Conservation (phyloP, 768 basidiomycete species). For the Termitomyces sp. region DNA sequence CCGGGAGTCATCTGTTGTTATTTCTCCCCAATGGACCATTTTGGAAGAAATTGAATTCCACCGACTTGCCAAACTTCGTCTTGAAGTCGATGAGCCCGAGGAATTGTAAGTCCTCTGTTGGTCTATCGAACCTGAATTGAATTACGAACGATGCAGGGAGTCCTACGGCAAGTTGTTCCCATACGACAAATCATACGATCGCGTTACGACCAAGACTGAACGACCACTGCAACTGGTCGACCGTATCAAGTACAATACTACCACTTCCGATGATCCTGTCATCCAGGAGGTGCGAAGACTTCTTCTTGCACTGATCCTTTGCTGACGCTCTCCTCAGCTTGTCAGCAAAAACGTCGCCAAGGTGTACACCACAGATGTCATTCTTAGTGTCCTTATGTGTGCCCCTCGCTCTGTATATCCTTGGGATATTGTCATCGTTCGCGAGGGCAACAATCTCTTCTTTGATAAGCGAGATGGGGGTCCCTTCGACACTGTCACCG, state of each 20-base stretch:
- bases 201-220: constrained; percentile 91
- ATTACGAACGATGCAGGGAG: constrained; percentile 44
- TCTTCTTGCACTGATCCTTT: constrained; percentile 1
- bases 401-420: constrained; percentile 94
- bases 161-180: constrained; percentile 87
- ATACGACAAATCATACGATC: constrained; percentile 95
- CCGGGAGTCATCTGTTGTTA: constrained; percentile 91
- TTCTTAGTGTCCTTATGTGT: constrained; percentile 94
- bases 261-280: constrained; percentile 96
- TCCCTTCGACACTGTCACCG: constrained; percentile 94
- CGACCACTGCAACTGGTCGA: constrained; percentile 89
- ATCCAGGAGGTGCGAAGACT: constrained; percentile 73
- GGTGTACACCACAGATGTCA: constrained; percentile 93
- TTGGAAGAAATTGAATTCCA: constrained; percentile 97
- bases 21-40: constrained; percentile 91
- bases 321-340: constrained; percentile 44
- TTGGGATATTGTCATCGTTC: constrained; percentile 96
- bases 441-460: constrained; percentile 91
- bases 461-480: constrained; percentile 98
- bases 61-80: constrained; percentile 82
- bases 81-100: constrained; percentile 93
- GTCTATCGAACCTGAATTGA: neutral
- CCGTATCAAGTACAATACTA: constrained; percentile 95
- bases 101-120: constrained; percentile 59
- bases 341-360: constrained; percentile 77